These are phyloP conservation scores for Centrapalus pauciflorus DNA, from an alignment of 129 eudicot species.

Conservation along the genomic window DNA sequence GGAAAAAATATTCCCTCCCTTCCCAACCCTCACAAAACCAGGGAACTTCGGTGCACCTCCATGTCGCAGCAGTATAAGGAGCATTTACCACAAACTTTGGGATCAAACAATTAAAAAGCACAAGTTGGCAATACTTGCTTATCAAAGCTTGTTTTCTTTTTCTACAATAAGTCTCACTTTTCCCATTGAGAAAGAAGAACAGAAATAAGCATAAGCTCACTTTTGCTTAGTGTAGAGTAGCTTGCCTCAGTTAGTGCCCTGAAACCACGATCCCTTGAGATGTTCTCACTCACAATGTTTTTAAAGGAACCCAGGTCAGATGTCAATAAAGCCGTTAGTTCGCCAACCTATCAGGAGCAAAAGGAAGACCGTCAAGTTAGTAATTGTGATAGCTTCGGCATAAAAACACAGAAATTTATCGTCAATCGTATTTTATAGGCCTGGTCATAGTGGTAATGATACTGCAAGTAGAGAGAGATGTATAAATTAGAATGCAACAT, in stretches of 20 bases:
- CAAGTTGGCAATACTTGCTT: background rate
- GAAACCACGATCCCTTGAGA: slow-evolving; percentile 96
- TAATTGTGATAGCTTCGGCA: background rate
- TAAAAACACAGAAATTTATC: background rate
- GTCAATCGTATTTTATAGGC: background rate
- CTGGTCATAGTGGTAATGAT: background rate
- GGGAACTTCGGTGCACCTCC: background rate
- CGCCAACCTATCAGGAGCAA: slow-evolving; percentile 70
- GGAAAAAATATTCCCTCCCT: background rate
- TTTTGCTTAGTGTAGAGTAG: slow-evolving; percentile 83
- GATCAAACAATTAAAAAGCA: slow-evolving; percentile 8
- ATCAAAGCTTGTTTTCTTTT: background rate
- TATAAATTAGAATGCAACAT: background rate
- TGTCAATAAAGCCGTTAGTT: slow-evolving; percentile 86
- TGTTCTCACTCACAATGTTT: slow-evolving; percentile 79
- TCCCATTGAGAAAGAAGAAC: slow-evolving; percentile 26
- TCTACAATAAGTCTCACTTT: slow-evolving; percentile 10
- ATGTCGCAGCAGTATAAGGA: too few species aligned
- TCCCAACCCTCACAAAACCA: background rate
- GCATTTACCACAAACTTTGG: background rate
- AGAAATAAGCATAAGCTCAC: slow-evolving; percentile 63
- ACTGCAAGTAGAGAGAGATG: background rate
- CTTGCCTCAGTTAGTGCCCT: slow-evolving; percentile 99
- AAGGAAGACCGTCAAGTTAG: slow-evolving; percentile 6
- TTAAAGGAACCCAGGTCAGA: slow-evolving; percentile 91